These are phyloP conservation scores for Ceratocystis lukuohia DNA, from an alignment of 2,329 filamentous ascomycete genomes.

Conservation along the genomic window DNA sequence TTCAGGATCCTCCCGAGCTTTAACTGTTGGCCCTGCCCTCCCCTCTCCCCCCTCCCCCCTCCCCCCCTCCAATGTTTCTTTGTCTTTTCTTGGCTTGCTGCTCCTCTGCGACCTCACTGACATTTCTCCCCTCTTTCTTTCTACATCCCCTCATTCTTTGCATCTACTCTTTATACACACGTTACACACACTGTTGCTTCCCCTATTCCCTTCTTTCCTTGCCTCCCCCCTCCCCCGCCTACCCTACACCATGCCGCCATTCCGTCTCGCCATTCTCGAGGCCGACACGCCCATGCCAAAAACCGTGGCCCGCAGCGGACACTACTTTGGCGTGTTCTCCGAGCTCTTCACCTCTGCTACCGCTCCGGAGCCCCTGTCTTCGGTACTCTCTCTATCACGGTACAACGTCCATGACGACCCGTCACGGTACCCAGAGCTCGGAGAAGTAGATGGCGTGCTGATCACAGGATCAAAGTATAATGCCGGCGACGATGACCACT, in stretches of 20 bases:
- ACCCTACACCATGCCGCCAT: conserved; percentile 27
- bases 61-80: too few relatives aligned
- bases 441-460: conserved; percentile 67
- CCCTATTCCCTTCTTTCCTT: neutral
- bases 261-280: conserved; percentile 78
- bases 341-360: conserved; percentile 43
- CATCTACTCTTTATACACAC: too few relatives aligned
- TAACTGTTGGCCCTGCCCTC: too few relatives aligned
- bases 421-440: conserved; percentile 55
- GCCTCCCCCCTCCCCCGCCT: neutral
- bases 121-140: too few relatives aligned
- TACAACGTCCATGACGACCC: conserved; percentile 50
- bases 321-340: conserved; percentile 60
- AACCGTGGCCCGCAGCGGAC: conserved; percentile 50
- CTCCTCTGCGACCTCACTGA: too few relatives aligned
- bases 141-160: too few relatives aligned
- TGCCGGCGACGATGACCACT: conserved; percentile 58
- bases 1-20: too few relatives aligned
- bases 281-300: conserved; percentile 63
- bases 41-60: too few relatives aligned
- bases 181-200: neutral
- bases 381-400: conserved; percentile 44
- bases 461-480: conserved; percentile 65
- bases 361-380: conserved; percentile 30
- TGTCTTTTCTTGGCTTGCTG: too few relatives aligned